phyloP scores from a whole-genome alignment of 148 eudicot species.

The Diospyros kaki region DNA sequence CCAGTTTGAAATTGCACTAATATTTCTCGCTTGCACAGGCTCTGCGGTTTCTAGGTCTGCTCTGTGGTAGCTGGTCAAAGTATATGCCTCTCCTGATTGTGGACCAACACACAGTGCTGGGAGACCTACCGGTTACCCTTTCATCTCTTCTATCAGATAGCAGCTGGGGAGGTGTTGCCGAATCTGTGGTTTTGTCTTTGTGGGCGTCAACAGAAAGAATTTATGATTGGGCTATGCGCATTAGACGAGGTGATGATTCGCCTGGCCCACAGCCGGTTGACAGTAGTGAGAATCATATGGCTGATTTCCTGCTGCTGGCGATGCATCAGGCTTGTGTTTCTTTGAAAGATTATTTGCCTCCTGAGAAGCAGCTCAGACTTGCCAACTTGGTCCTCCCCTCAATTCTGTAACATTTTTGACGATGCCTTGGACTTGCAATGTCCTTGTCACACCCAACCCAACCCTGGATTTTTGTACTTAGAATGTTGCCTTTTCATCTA shows the following conservation, averaged over 20 bases:
- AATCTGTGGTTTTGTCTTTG: conserved; percentile 46
- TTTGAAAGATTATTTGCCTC: conserved; percentile 52
- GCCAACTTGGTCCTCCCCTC: conserved; percentile 50
- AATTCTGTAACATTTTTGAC: not conserved
- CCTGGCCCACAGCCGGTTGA: conserved; percentile 39
- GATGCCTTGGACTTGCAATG: not conserved
- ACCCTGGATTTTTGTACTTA: too few relatives aligned
- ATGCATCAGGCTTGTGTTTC: conserved; percentile 45
- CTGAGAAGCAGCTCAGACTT: conserved; percentile 63
- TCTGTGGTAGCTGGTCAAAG: conserved; percentile 64
- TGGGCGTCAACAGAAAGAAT: conserved; percentile 58
- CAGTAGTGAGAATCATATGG: conserved; percentile 39
- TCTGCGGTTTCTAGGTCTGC: conserved; percentile 57
- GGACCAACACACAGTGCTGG: conserved; percentile 44
- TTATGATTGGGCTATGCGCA: conserved; percentile 37
- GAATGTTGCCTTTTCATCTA: too few relatives aligned
- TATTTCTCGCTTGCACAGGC: conserved; percentile 37
- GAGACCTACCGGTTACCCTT: conserved; percentile 70
- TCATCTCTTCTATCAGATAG: conserved; percentile 48
- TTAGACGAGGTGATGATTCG: conserved; percentile 13
- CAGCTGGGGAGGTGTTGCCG: conserved; percentile 47
- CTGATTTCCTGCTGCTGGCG: conserved; percentile 39
- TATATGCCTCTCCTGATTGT: conserved; percentile 74
- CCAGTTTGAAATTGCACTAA: not conserved
- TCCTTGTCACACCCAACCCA: not conserved